A percentile compares a stretch with the other conserved stretches of the same genome.
Evolutionary conservation across 768 basidiomycete species (phyloP).

Genomic region (Lactarius tabidus): DNA sequence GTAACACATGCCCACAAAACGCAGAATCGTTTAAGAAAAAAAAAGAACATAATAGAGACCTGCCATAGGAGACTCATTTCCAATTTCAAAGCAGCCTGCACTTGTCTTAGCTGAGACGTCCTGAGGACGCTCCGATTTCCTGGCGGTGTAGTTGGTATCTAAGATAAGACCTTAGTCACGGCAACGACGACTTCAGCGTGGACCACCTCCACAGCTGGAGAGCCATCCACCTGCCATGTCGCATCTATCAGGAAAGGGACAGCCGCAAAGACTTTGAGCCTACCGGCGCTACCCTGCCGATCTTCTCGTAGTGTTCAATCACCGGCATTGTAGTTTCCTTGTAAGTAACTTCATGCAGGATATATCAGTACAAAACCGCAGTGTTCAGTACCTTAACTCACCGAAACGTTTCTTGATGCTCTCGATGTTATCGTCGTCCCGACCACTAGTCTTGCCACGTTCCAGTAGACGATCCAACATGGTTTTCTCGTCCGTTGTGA

Average conservation of each 20-base stretch:
- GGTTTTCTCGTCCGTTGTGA: constrained; percentile 80
- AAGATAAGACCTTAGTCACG: constrained; percentile 46
- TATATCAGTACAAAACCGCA: background rate
- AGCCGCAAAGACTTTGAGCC: constrained; percentile 23
- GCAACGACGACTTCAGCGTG: constrained; percentile 54
- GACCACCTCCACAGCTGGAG: constrained; percentile 66
- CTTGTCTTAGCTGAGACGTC: too few relatives aligned
- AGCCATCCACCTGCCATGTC: constrained; percentile 59
- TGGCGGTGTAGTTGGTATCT: background rate
- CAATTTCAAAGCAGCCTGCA: too few relatives aligned
- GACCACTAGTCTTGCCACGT: constrained; percentile 88
- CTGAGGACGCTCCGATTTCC: too few relatives aligned
- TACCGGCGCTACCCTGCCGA: constrained; percentile 78
- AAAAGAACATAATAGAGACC: too few relatives aligned
- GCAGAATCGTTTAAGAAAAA: too few relatives aligned
- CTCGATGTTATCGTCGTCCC: constrained; percentile 93
- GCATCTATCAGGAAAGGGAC: background rate
- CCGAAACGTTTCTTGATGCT: constrained; percentile 97
- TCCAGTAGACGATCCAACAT: constrained; percentile 84
- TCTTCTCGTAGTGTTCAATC: constrained; percentile 69
- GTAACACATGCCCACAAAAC: too few relatives aligned
- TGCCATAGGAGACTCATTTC: too few relatives aligned
- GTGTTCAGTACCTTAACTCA: constrained; percentile 35
- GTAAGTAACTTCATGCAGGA: constrained; percentile 60
- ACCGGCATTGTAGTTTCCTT: constrained; percentile 89